These are phyloP conservation scores for Rickenella mellea DNA, from an alignment of 768 basidiomycete species.

Conservation along the genomic window DNA sequence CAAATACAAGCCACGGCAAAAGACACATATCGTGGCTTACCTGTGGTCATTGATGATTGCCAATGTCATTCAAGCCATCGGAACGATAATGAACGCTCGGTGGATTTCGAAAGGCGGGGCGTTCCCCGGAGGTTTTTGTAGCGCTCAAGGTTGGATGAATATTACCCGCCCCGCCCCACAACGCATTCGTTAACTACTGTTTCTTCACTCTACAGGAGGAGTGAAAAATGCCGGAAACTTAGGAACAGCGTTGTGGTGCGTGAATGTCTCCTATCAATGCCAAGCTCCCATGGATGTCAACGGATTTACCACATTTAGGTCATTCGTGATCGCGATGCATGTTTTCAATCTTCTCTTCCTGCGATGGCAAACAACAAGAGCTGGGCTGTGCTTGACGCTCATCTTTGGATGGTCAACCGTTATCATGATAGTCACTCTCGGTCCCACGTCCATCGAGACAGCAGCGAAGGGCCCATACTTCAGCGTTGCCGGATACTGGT, in stretches of 20 bases:
- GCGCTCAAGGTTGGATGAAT: slow-evolving; percentile 27
- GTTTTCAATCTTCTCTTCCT: slow-evolving; percentile 32
- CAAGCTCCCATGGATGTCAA: slow-evolving; percentile 25
- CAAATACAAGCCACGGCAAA: slow-evolving; percentile 1
- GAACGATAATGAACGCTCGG: slow-evolving; percentile 19
- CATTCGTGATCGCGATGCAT: slow-evolving; percentile 21
- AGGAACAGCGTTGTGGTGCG: slow-evolving; percentile 33
- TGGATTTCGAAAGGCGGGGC: slow-evolving; percentile 21
- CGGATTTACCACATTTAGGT: slow-evolving; percentile 34
- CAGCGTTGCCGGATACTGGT: slow-evolving; percentile 35
- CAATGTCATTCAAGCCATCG: slow-evolving; percentile 23
- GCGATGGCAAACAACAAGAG: slow-evolving; percentile 15
- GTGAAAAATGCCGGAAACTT: slow-evolving; percentile 35
- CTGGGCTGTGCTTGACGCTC: slow-evolving; percentile 19
- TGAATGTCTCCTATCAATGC: slow-evolving; percentile 15
- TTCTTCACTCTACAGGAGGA: slow-evolving; percentile 14
- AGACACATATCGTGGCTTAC: slow-evolving; percentile 17
- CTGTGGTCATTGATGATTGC: slow-evolving; percentile 22
- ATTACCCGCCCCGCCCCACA: too few species aligned
- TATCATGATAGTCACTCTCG: slow-evolving; percentile 23
- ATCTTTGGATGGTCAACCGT: slow-evolving; percentile 26
- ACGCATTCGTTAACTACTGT: slow-evolving; percentile 6
- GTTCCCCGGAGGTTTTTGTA: slow-evolving; percentile 16
- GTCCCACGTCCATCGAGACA: slow-evolving; percentile 26
- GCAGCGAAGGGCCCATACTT: slow-evolving; percentile 29